Evolutionary conservation across 495 filamentous ascomycete genomes (phyloP).

Genomic region (Penicillium antarcticum): DNA sequence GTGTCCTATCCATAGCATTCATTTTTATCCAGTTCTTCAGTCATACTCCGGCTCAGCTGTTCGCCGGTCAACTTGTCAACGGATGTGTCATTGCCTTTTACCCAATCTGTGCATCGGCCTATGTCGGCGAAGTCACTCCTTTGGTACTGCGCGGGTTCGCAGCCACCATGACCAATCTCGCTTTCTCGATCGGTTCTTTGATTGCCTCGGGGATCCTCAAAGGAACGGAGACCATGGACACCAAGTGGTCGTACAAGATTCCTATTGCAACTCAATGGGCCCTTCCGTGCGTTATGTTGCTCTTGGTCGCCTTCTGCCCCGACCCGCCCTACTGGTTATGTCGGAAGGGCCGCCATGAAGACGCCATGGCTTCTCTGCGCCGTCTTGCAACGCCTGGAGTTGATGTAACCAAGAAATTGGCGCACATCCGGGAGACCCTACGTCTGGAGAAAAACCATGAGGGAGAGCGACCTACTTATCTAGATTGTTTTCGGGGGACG

Average conservation of each 20-base stretch:
- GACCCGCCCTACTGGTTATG: slow-evolving; percentile 51
- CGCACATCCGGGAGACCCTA: slow-evolving; percentile 33
- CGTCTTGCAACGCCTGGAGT: slow-evolving; percentile 27
- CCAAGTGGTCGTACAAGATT: slow-evolving; percentile 33
- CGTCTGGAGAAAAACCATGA: slow-evolving; percentile 42
- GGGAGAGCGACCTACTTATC: slow-evolving; percentile 33
- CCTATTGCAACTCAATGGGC: slow-evolving; percentile 37
- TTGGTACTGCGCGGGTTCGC: slow-evolving; percentile 38
- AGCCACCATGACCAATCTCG: slow-evolving; percentile 37
- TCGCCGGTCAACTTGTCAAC: slow-evolving; percentile 34
- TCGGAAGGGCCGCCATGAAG: slow-evolving; percentile 37
- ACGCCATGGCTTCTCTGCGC: slow-evolving; percentile 31
- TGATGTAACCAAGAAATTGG: slow-evolving; percentile 20
- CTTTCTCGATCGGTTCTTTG: slow-evolving; percentile 36
- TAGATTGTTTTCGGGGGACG: slow-evolving; percentile 44
- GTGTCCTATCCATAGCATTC: slow-evolving; percentile 26
- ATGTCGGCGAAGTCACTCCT: slow-evolving; percentile 36
- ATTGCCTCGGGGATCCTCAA: slow-evolving; percentile 38
- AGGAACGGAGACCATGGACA: slow-evolving; percentile 28
- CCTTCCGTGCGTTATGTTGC: slow-evolving; percentile 27
- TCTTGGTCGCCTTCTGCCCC: slow-evolving; percentile 41
- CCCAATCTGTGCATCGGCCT: slow-evolving; percentile 34
- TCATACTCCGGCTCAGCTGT: slow-evolving; percentile 26
- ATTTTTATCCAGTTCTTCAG: slow-evolving; percentile 39
- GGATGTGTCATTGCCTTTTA: slow-evolving; percentile 35